A percentile compares a stretch with the other conserved stretches of the same genome.
Conservation (phyloP, 2,329 filamentous ascomycete genomes). For the Penicillium brevicompactum region DNA sequence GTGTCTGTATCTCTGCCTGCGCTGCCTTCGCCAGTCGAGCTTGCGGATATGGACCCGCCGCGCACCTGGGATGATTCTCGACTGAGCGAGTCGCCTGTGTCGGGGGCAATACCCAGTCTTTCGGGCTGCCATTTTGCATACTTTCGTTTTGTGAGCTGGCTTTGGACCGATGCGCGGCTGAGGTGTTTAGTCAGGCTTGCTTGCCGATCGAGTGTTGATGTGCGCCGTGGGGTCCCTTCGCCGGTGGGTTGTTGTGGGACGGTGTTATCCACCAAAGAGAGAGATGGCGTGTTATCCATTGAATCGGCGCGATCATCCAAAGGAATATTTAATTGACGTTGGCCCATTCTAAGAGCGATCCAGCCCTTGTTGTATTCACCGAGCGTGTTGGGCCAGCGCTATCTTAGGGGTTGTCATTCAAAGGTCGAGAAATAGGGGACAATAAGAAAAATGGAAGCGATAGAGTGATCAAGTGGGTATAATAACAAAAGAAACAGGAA, state of each 20-base stretch:
- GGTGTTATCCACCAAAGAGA: slow-evolving; percentile 46
- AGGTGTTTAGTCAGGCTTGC: slow-evolving; percentile 32
- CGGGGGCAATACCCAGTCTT: slow-evolving; percentile 51
- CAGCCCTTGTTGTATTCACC: background rate
- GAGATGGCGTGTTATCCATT: slow-evolving; percentile 32
- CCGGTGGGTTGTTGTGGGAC: slow-evolving; percentile 25
- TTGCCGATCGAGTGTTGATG: slow-evolving; percentile 23
- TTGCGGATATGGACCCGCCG: slow-evolving; percentile 19
- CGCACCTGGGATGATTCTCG: slow-evolving; percentile 23
- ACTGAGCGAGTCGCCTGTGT: slow-evolving; percentile 17
- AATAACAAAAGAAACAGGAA: background rate
- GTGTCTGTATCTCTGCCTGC: slow-evolving; percentile 15
- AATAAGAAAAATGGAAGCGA: background rate
- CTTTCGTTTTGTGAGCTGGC: slow-evolving; percentile 44
- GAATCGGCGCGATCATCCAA: background rate
- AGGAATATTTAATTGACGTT: background rate
- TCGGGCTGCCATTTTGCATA: slow-evolving; percentile 57
- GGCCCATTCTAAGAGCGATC: background rate
- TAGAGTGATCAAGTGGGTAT: background rate
- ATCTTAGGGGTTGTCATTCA: background rate
- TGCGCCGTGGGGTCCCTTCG: slow-evolving; percentile 24
- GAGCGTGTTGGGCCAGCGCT: slow-evolving; percentile 5
- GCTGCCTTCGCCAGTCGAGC: slow-evolving; percentile 15
- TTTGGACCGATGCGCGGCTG: slow-evolving; percentile 40
- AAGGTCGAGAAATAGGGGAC: background rate